Evolutionary conservation across 768 basidiomycete genomes (phyloP).

Genomic region (Tricholoma furcatifolium): DNA sequence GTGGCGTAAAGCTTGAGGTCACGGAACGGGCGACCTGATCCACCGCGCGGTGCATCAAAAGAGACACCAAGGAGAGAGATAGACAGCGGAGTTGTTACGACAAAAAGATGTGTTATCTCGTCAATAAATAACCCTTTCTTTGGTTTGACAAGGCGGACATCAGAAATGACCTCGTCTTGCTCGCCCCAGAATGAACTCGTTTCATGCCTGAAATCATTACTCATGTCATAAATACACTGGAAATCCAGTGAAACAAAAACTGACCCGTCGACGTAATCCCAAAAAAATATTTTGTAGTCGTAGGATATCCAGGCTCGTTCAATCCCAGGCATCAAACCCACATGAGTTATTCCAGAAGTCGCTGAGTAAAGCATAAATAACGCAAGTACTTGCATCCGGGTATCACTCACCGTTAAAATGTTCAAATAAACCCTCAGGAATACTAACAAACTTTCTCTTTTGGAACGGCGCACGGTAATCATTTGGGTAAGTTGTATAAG

Average conservation of each 20-base stretch:
- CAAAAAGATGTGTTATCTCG: constrained; percentile 84
- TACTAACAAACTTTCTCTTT: constrained; percentile 71
- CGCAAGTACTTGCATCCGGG: neutral
- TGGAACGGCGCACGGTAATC: constrained; percentile 80
- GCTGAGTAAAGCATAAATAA: constrained; percentile 35
- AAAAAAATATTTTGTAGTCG: constrained; percentile 90
- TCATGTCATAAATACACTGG: neutral
- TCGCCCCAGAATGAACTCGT: constrained; percentile 92
- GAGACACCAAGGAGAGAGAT: constrained; percentile 86
- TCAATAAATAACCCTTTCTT: constrained; percentile 89
- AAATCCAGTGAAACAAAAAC: constrained; percentile 24
- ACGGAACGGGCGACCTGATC: constrained; percentile 46
- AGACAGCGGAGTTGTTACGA: constrained; percentile 85
- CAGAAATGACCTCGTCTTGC: constrained; percentile 85
- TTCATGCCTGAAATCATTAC: constrained; percentile 60
- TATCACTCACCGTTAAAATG: constrained; percentile 68
- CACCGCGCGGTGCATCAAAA: constrained; percentile 42
- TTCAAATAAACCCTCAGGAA: constrained; percentile 76
- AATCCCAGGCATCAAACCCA: constrained; percentile 92
- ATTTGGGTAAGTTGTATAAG: constrained; percentile 75
- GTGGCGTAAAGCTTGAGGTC: constrained; percentile 90
- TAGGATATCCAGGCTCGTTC: constrained; percentile 95
- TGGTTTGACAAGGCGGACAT: constrained; percentile 86
- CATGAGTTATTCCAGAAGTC: constrained; percentile 69
- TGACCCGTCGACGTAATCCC: constrained; percentile 95